These are phyloP conservation scores for Lachnellula subtilissima DNA, from an alignment of 2,329 filamentous ascomycete species.

Conservation along the genomic window DNA sequence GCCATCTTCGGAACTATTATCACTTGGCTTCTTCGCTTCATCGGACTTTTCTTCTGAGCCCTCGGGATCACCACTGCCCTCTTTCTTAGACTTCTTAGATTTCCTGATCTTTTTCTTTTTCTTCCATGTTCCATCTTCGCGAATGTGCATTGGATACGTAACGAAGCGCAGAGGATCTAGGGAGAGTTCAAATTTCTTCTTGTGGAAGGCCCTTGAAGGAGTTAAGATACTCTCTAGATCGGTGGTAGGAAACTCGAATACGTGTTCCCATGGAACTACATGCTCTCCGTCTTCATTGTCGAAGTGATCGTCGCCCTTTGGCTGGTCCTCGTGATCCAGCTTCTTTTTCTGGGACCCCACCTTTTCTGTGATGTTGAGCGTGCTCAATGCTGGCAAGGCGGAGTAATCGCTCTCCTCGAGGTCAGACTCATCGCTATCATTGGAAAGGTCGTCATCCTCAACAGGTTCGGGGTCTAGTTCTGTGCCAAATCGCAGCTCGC, in stretches of 20 bases:
- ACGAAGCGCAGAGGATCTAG: slow-evolving; percentile 76
- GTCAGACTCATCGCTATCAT: slow-evolving; percentile 35
- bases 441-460: slow-evolving; percentile 27
- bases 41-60: slow-evolving; percentile 5
- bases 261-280: slow-evolving; percentile 64
- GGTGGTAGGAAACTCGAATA: slow-evolving; percentile 69
- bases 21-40: slow-evolving; percentile 26
- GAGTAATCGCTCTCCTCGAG: slow-evolving; percentile 46
- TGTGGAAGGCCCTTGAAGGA: slow-evolving; percentile 71
- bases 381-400: slow-evolving; percentile 30
- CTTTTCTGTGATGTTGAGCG: slow-evolving; percentile 18
- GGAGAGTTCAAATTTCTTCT: slow-evolving; percentile 74
- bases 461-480: slow-evolving; percentile 28
- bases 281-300: slow-evolving; percentile 52
- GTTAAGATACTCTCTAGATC: slow-evolving; percentile 77
- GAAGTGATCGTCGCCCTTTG: slow-evolving; percentile 38
- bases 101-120: slow-evolving; percentile 54
- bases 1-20: slow-evolving; percentile 23
- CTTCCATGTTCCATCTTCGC: slow-evolving; percentile 71
- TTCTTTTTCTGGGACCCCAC: slow-evolving; percentile 10
- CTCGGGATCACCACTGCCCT: slow-evolving; percentile 7
- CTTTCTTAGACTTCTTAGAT: slow-evolving; percentile 32
- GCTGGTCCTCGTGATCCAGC: slow-evolving; percentile 21
- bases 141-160: slow-evolving; percentile 78
- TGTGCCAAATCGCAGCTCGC: slow-evolving; percentile 27